phyloP scores from a whole-genome alignment of 164 flowering plant genomes.

The Protea cynaroides region DNA sequence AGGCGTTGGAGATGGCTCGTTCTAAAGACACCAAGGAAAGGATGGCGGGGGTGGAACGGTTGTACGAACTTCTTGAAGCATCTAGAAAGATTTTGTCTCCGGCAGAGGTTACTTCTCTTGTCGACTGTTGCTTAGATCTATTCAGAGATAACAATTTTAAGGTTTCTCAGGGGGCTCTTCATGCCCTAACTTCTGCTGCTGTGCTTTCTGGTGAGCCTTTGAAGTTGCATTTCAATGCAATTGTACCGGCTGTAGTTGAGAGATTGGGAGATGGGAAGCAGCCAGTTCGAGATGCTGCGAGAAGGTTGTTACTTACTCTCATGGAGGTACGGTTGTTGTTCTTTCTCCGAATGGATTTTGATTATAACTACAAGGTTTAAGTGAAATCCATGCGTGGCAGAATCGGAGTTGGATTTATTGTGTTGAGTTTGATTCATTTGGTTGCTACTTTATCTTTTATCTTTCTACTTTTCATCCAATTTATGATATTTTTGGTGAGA shows the following conservation, averaged over 20 bases:
- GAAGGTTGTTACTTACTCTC: slow-evolving; percentile 81
- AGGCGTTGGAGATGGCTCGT: slow-evolving; percentile 80
- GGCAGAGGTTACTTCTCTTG: slow-evolving; percentile 65
- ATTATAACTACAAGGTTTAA: neutral
- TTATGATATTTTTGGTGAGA: neutral
- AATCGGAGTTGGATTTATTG: neutral
- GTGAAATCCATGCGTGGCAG: neutral
- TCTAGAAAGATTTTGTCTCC: slow-evolving; percentile 64
- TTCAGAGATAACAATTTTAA: slow-evolving; percentile 82
- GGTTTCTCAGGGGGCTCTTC: slow-evolving; percentile 91
- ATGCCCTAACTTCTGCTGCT: slow-evolving; percentile 84
- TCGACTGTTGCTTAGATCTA: slow-evolving; percentile 89
- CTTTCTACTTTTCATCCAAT: neutral
- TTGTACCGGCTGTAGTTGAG: slow-evolving; percentile 90
- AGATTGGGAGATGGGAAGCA: slow-evolving; percentile 87
- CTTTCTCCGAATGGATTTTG: neutral
- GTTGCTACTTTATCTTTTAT: neutral
- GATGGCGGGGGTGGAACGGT: slow-evolving; percentile 94
- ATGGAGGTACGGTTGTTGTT: slow-evolving; percentile 64
- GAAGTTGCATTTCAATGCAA: slow-evolving; percentile 88
- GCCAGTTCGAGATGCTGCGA: slow-evolving; percentile 92
- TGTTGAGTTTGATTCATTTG: neutral
- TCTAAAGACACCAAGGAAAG: slow-evolving; percentile 98
- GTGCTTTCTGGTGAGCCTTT: slow-evolving; percentile 88
- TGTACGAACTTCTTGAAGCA: slow-evolving; percentile 74